These are phyloP conservation scores for Aspergillus sclerotiicarbonarius DNA, from an alignment of 495 filamentous ascomycete species.

Conservation along the genomic window DNA sequence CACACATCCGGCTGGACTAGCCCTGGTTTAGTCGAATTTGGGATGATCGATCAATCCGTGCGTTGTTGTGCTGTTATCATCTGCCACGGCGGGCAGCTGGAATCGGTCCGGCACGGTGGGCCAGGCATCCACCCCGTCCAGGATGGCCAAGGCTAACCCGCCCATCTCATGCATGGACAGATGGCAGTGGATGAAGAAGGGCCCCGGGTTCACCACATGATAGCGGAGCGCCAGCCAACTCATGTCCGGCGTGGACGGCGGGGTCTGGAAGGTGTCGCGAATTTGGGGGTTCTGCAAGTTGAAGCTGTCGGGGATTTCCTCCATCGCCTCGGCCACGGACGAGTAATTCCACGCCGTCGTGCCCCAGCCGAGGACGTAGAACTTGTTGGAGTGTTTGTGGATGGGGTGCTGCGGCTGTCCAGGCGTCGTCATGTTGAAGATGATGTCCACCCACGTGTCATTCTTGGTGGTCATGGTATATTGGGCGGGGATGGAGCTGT, in stretches of 20 bases:
- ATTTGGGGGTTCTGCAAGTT: slow-evolving; percentile 44
- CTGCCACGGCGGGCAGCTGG: not conserved
- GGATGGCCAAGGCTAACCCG: slow-evolving; percentile 47
- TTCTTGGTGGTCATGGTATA: slow-evolving; percentile 39
- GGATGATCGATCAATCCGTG: not conserved
- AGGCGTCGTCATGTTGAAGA: slow-evolving; percentile 32
- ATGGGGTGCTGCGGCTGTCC: slow-evolving; percentile 48
- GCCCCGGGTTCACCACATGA: slow-evolving; percentile 48
- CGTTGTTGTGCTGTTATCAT: not conserved
- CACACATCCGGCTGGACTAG: too few species aligned
- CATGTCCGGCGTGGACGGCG: slow-evolving; percentile 18
- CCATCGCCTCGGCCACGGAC: slow-evolving; percentile 40
- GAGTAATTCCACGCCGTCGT: slow-evolving; percentile 38
- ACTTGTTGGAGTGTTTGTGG: slow-evolving; percentile 56
- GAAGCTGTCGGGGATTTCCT: slow-evolving; percentile 39
- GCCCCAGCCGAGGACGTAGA: slow-evolving; percentile 45
- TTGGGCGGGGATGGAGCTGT: not conserved
- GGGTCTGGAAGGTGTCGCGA: slow-evolving; percentile 44
- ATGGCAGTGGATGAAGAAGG: slow-evolving; percentile 54
- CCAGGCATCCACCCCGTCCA: slow-evolving; percentile 52
- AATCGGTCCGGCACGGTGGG: slow-evolving; percentile 19
- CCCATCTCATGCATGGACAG: slow-evolving; percentile 48
- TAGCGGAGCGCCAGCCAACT: slow-evolving; percentile 52
- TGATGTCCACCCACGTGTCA: slow-evolving; percentile 52
- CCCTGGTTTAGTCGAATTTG: too few species aligned